Evolutionary conservation across 257 asterid genomes (phyloP).

Genomic region (Forsythia suspensa): DNA sequence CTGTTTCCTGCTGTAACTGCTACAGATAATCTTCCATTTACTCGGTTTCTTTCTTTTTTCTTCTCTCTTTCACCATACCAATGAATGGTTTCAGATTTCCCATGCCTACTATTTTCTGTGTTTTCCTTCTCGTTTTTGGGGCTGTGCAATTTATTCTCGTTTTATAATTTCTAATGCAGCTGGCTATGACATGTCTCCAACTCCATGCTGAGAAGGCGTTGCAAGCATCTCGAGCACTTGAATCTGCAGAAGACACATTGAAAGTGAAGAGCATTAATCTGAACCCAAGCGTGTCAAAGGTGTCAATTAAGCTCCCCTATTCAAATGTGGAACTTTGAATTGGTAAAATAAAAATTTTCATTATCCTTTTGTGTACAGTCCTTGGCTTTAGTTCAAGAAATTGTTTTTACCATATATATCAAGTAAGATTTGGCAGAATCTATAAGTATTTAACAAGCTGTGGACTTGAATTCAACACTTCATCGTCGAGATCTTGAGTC

Average conservation of each 20-base stretch:
- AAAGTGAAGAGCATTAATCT: conserved; percentile 38
- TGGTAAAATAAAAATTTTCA: background rate
- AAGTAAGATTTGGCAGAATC: too few relatives aligned
- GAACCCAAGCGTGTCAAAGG: conserved; percentile 39
- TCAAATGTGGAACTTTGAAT: conserved; percentile 24
- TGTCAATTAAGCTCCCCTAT: conserved; percentile 54
- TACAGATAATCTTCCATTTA: background rate
- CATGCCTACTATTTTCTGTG: background rate
- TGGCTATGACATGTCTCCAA: conserved; percentile 87
- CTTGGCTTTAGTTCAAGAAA: background rate
- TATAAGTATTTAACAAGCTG: too few relatives aligned
- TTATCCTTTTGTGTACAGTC: background rate
- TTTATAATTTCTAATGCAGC: conserved; percentile 46
- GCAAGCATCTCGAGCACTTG: conserved; percentile 84
- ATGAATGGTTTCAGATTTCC: background rate
- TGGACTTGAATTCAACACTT: too few relatives aligned
- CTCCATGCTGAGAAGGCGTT: conserved; percentile 91
- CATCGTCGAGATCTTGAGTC: background rate
- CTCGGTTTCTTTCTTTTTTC: background rate
- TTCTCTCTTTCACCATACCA: background rate
- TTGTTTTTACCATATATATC: background rate
- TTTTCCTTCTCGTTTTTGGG: background rate
- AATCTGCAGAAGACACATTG: conserved; percentile 35
- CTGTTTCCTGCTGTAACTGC: background rate
- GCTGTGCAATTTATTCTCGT: background rate